Conservation (phyloP, 768 basidiomycete species). For the Naganishia onofrii region DNA sequence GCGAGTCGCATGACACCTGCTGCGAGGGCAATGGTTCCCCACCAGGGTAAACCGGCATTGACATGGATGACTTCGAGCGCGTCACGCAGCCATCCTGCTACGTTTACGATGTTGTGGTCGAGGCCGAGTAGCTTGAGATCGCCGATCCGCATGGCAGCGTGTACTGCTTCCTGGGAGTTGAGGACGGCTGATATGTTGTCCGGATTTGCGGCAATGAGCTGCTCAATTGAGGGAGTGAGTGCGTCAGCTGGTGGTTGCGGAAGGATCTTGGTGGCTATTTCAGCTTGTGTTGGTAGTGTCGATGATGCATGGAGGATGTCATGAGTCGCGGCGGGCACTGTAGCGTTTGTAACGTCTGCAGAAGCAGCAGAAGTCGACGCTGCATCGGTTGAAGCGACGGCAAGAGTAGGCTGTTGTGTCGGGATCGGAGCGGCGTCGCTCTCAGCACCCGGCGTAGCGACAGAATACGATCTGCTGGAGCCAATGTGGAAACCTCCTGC, state of each 20-base stretch:
- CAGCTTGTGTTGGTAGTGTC: slow-evolving; percentile 1
- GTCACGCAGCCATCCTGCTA: slow-evolving; percentile 46
- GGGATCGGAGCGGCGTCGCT: background rate
- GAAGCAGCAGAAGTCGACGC: background rate
- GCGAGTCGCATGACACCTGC: slow-evolving; percentile 53
- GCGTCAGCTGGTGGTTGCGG: slow-evolving; percentile 33
- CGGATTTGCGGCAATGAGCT: slow-evolving; percentile 34
- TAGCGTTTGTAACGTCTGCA: background rate
- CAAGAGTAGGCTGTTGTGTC: background rate
- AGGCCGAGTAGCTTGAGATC: slow-evolving; percentile 47
- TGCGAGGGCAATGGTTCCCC: slow-evolving; percentile 47
- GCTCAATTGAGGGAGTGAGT: slow-evolving; percentile 26
- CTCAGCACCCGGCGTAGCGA: background rate
- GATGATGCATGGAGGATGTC: slow-evolving; percentile 17
- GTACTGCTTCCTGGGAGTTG: slow-evolving; percentile 46
- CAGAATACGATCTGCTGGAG: background rate
- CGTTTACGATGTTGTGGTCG: slow-evolving; percentile 41
- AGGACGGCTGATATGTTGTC: slow-evolving; percentile 44
- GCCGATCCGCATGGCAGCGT: slow-evolving; percentile 43
- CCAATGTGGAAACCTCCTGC: background rate
- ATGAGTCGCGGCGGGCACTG: background rate
- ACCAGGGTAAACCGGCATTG: slow-evolving; percentile 48
- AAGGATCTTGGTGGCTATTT: slow-evolving; percentile 22
- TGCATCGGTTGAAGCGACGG: background rate
- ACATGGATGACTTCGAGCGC: slow-evolving; percentile 43